Evolutionary conservation across 1,284 basidiomycete species (phyloP), one percentile per base, ranked within the genome.

Genomic region (Stereum hirsutum): DNA sequence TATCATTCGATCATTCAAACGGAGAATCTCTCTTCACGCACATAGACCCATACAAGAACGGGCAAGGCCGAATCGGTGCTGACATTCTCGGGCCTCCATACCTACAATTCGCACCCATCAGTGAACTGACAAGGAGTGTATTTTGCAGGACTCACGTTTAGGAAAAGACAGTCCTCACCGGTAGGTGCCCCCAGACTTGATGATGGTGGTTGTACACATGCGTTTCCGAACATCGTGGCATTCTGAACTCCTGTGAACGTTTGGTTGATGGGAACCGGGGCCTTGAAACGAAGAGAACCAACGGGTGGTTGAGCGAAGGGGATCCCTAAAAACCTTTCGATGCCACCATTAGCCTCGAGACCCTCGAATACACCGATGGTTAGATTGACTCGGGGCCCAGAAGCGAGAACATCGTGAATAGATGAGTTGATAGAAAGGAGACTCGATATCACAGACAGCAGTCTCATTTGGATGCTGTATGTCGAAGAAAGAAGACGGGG

Each of bases 231-330:
- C 4, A 48, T 49, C 4, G 68, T 65, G 2, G 78, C 75, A 49
- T 72, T 56, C 33, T 66, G 58, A 3, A 74, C 46, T 0, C 48
- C 57, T 5, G 26, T 39, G 5, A 52, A 57, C 4, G 62, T 51
- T 7, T 52, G 54, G 7, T 56, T 58, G 54, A 81, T 72, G 2
- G 77, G 60, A 0, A 72, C 59, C 2, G 85, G 83, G 21, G 75
- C 69, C 48, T 70, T 73, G 64, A 81, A 81, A 6, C 79, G 69
- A 17, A 77, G 59, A 5, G 49, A 24, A 0, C 75, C 75, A 4
- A 72, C 52, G 1, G 79, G 83, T 19, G 81, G 68, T 47, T 74
- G 60, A 14, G 78, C 81, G 49, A 73, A 88, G 1, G 79, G 83
- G 36, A 89, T 75, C 1, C 81, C 81, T 3, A 82, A 63, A 69